These are phyloP conservation scores for Zymoseptoria tritici DNA, from an alignment of 2,329 filamentous ascomycete species.

Conservation along the genomic window DNA sequence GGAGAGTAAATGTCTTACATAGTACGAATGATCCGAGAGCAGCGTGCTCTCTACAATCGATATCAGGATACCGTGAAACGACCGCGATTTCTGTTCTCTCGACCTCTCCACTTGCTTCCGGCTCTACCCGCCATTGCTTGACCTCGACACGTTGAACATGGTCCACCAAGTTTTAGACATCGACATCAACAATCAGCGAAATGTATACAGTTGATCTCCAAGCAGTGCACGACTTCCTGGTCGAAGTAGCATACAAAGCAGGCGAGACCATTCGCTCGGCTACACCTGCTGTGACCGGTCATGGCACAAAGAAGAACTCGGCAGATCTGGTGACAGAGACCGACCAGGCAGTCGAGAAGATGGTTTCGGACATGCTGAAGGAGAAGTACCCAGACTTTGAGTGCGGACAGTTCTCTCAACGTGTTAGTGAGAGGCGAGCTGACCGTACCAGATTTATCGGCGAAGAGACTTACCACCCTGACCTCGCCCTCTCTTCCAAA, in stretches of 20 bases:
- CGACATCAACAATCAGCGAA: constrained; percentile 30
- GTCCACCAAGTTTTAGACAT: constrained; percentile 89
- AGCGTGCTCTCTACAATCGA: neutral
- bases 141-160: constrained; percentile 93
- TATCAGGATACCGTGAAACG: neutral
- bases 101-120: neutral
- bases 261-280: constrained; percentile 41
- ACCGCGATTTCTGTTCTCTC: neutral
- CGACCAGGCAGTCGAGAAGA: constrained; percentile 53
- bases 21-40: neutral
- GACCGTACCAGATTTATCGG: constrained; percentile 52
- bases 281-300: constrained; percentile 34
- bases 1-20: neutral
- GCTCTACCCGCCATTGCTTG: constrained; percentile 66
- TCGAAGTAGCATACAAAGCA: constrained; percentile 39
- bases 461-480: constrained; percentile 68
- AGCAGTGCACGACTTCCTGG: constrained; percentile 43
- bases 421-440: too few species aligned
- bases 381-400: constrained; percentile 47
- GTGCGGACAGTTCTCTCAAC: constrained; percentile 24
- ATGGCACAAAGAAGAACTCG: constrained; percentile 45
- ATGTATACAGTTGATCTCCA: constrained; percentile 32
- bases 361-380: constrained; percentile 46
- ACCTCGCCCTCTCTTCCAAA: constrained; percentile 52
- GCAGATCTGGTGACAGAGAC: constrained; percentile 59